Conservation (phyloP, 805 yeast genomes). For the Candida fluviatilis region DNA sequence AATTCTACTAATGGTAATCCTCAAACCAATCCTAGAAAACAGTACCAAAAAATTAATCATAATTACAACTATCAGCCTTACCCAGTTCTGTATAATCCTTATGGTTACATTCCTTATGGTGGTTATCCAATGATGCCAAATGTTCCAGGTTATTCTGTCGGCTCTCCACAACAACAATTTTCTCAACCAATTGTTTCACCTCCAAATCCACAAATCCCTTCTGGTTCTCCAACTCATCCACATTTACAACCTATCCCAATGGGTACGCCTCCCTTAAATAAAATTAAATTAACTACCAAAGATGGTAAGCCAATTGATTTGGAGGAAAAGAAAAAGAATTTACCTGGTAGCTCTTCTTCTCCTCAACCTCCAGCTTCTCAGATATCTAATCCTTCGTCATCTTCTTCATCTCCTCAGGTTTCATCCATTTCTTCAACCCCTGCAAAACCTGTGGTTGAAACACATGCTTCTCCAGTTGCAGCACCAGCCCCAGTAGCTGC, state of each 20-base stretch:
- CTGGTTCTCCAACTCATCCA: slow-evolving; percentile 6
- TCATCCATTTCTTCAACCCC: slow-evolving; percentile 9
- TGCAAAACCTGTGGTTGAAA: slow-evolving; percentile 4
- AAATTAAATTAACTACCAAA: slow-evolving; percentile 37
- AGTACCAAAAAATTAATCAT: slow-evolving; percentile 14
- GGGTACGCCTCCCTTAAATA: slow-evolving; percentile 13
- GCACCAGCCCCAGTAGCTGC: slow-evolving; percentile 4
- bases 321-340: slow-evolving; percentile 36
- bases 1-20: slow-evolving; percentile 5
- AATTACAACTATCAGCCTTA: slow-evolving; percentile 10
- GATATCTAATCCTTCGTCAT: slow-evolving; percentile 27
- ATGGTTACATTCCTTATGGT: slow-evolving; percentile 11
- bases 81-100: slow-evolving; percentile 7
- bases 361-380: slow-evolving; percentile 18
- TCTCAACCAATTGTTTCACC: slow-evolving; percentile 10
- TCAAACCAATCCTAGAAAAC: slow-evolving; percentile 10
- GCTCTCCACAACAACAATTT: slow-evolving; percentile 10
- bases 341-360: slow-evolving; percentile 18
- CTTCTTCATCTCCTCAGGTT: slow-evolving; percentile 4
- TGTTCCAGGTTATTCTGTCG: slow-evolving; percentile 14
- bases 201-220: slow-evolving; percentile 5
- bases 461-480: slow-evolving; percentile 15
- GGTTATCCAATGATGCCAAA: slow-evolving; percentile 17
- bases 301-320: slow-evolving; percentile 40
- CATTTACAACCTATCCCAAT: slow-evolving; percentile 5